Evolutionary conservation across 306 rosid genomes (phyloP), one percentile per base, ranked within the genome.

Genomic region (Betula pendula): DNA sequence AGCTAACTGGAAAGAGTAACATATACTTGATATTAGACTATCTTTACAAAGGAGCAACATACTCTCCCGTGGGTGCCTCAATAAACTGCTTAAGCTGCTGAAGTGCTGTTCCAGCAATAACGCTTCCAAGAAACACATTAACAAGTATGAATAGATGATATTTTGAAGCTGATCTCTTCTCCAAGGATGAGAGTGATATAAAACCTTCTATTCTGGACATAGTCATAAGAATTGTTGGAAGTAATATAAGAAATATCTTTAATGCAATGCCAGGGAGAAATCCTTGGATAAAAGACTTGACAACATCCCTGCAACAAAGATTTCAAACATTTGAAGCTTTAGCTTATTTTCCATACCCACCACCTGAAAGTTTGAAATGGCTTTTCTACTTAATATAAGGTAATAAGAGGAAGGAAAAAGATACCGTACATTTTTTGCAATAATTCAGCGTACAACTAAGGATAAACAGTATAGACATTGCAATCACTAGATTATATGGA

Each of bases 61-160:
- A 94, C 98, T 90, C 88, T 77, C 90, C 69, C 60, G 96, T 84
- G 38, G 96, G 84, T 75, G 84, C 85, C 3, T 77, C 65, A 59
- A 89, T 44, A 65, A 94, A 82, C 74, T 65, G 76, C 62, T 85
- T 59, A 42, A 94, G 95, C 82, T 92, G 98, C 80, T 94, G 94
- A 79, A 94, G 79, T 84, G 97, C 98, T 4, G 98, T 86, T 82
- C 97, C 98, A 25, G 98, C 75, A 70, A 92, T 11, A 84, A 94
- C 69, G 71, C 97, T 94, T 68, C 98, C 98, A 71, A 92, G 91
- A 84, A 92, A 94, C 79, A 94, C 97, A 75, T 92, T 94, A 86
- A 94, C 77, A 45, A 94, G 89, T 77, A 92, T 25, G 84, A 92
- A 92, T 66, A 88, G 67, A 80, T 89, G 82, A 79, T 90, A 94